Conservation (phyloP, 371 early-diverging fungal genomes). For the Chytridium lagenaria region DNA sequence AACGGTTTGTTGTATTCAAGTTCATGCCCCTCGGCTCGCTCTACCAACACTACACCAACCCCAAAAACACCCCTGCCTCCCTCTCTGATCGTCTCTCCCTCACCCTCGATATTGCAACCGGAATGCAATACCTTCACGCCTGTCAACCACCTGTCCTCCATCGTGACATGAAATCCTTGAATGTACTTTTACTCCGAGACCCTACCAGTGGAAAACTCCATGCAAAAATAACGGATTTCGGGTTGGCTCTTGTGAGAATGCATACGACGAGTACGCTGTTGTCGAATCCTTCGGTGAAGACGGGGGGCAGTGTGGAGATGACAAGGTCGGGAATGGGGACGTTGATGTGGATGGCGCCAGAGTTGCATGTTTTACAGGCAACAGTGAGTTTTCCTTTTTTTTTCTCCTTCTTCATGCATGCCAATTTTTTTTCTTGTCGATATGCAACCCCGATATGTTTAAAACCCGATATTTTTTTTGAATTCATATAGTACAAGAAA, state of each 20-base stretch:
- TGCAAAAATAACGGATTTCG: conserved; percentile 7
- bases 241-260: neutral
- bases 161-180: neutral
- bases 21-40: neutral
- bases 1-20: neutral
- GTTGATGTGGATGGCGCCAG: neutral
- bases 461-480: no score
- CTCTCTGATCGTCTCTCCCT: neutral
- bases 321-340: neutral
- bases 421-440: no score
- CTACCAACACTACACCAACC: neutral
- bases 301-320: neutral
- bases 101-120: neutral
- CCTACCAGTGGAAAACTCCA: neutral
- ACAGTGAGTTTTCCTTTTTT: no score
- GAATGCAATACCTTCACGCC: conserved; percentile 2
- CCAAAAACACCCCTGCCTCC: neutral
- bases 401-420: no score
- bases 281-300: neutral
- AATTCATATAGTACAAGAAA: neutral
- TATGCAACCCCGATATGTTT: no score
- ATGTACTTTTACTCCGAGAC: neutral
- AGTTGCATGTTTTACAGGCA: neutral
- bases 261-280: neutral
- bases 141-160: neutral